These are phyloP conservation scores for Wickerhamiella infanticola DNA, from an alignment of 1,139 yeast genomes.

Conservation along the genomic window DNA sequence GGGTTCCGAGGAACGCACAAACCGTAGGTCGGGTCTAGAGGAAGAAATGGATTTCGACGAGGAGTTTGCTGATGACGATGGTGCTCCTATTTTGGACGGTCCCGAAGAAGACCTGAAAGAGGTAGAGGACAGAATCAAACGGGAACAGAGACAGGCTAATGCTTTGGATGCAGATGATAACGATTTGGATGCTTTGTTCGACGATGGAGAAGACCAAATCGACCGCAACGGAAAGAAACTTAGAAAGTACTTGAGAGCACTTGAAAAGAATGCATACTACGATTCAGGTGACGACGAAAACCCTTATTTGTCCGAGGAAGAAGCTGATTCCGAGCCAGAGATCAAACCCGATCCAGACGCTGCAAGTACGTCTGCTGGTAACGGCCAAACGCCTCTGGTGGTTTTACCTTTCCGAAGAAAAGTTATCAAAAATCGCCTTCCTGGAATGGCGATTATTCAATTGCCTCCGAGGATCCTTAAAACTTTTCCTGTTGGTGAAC, in stretches of 20 bases:
- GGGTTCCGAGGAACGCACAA: constrained; percentile 16
- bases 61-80: constrained; percentile 97
- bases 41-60: constrained; percentile 72
- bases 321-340: constrained; percentile 19
- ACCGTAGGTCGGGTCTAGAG: constrained; percentile 13
- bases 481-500: constrained; percentile 66
- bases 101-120: constrained; percentile 90
- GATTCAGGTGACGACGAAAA: constrained; percentile 79
- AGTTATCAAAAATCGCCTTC: constrained; percentile 19
- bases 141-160: constrained; percentile 49
- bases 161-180: constrained; percentile 37
- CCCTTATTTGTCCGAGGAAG: constrained; percentile 53
- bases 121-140: constrained; percentile 74
- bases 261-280: constrained; percentile 80
- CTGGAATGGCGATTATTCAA: constrained; percentile 53
- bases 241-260: constrained; percentile 66
- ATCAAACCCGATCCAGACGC: constrained; percentile 12
- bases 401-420: constrained; percentile 18
- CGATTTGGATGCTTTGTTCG: constrained; percentile 36
- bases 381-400: constrained; percentile 6
- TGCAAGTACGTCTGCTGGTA: constrained; percentile 4
- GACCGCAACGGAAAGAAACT: constrained; percentile 86
- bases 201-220: constrained; percentile 53
- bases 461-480: constrained; percentile 45
- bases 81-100: constrained; percentile 95